Evolutionary conservation across 2,329 filamentous ascomycete species (phyloP).

Genomic region (Sarocladium oryzae): DNA sequence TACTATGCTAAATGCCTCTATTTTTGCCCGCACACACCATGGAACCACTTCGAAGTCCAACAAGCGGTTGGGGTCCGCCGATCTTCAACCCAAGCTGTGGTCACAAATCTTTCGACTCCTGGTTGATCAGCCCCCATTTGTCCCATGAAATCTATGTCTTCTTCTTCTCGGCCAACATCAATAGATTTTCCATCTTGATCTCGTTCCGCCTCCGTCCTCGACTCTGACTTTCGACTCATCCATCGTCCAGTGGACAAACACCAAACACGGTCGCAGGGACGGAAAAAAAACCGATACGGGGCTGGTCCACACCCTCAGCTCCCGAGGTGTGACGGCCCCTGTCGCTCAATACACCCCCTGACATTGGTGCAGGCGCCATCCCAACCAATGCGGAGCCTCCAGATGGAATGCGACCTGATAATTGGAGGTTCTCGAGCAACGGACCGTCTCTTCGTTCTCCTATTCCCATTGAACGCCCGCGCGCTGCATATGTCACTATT

Average conservation of each 20-base stretch:
- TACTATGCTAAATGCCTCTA: too few species aligned
- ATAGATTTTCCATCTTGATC: too few species aligned
- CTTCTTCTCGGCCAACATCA: too few species aligned
- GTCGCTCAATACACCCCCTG: slow-evolving; percentile 9
- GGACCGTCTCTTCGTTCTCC: too few species aligned
- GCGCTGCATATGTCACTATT: too few species aligned
- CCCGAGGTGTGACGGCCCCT: slow-evolving; percentile 1
- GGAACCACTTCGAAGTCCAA: background rate
- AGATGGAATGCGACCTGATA: background rate
- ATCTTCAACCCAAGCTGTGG: too few species aligned
- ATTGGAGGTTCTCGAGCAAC: background rate
- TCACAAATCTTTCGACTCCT: too few species aligned
- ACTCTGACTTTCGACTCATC: too few species aligned
- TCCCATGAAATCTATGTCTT: too few species aligned
- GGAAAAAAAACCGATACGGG: background rate
- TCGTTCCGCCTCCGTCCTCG: too few species aligned
- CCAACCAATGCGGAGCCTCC: slow-evolving; percentile 8
- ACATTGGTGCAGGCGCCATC: background rate
- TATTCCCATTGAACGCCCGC: too few species aligned
- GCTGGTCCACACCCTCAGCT: background rate
- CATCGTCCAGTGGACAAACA: background rate
- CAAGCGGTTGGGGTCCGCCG: background rate
- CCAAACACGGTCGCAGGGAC: background rate
- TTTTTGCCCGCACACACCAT: background rate
- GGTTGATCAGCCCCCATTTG: too few species aligned